phyloP scores from a whole-genome alignment of 139 green algal genomes.

The Desmodesmus armatus region DNA sequence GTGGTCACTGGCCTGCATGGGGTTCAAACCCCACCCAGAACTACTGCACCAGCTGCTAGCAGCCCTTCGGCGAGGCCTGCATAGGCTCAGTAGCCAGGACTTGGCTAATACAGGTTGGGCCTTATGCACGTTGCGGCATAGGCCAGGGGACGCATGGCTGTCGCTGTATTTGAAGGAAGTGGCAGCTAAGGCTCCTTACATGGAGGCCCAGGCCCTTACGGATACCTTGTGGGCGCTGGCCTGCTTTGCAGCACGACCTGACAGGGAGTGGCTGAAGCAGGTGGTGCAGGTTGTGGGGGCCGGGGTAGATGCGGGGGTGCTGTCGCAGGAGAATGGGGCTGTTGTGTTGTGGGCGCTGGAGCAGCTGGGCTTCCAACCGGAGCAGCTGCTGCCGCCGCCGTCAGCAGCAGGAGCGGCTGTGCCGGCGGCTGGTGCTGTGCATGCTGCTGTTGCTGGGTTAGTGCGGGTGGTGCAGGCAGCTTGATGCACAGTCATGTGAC shows the following conservation, averaged over 20 bases:
- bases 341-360: conserved; percentile 42
- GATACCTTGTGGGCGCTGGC: conserved; percentile 43
- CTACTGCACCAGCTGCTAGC: conserved; percentile 36
- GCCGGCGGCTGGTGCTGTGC: background rate
- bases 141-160: conserved; percentile 27
- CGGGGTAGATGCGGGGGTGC: background rate
- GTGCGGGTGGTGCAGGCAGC: background rate
- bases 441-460: background rate
- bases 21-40: conserved; percentile 37
- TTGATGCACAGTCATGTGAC: background rate
- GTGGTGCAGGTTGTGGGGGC: background rate
- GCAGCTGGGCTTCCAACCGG: conserved; percentile 30
- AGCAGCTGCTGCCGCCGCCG: background rate
- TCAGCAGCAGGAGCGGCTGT: background rate
- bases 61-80: conserved; percentile 15
- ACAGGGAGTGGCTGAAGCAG: conserved; percentile 37
- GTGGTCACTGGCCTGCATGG: conserved; percentile 20
- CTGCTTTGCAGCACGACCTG: conserved; percentile 38
- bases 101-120: conserved; percentile 24
- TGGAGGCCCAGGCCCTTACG: conserved; percentile 16
- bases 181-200: conserved; percentile 17
- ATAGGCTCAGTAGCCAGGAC: conserved; percentile 19
- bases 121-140: conserved; percentile 22
- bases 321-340: conserved; percentile 24
- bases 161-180: conserved; percentile 29